Evolutionary conservation across 306 rosid species (phyloP).

Genomic region (Cercis canadensis): DNA sequence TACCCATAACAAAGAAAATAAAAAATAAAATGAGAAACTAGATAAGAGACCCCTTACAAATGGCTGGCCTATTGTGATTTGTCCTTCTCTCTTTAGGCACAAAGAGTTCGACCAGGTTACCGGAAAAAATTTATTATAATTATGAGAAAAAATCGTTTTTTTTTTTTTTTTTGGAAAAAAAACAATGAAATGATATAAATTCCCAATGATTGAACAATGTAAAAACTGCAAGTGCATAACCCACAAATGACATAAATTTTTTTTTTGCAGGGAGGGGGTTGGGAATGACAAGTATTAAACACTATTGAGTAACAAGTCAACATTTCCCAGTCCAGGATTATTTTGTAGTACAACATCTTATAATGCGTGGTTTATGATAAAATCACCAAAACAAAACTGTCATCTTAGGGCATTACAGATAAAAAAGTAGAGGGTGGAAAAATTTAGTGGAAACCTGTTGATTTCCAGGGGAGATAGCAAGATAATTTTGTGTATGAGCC

Average conservation of each 20-base stretch:
- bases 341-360: slow-evolving; percentile 11
- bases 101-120: no score
- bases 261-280: background rate
- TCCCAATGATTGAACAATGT: slow-evolving; percentile 16
- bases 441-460: slow-evolving; percentile 64
- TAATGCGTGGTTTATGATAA: slow-evolving; percentile 26
- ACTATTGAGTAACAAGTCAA: slow-evolving; percentile 11
- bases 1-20: slow-evolving; percentile 6
- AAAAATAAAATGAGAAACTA: slow-evolving; percentile 14
- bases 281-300: slow-evolving; percentile 1
- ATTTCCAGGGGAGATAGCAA: slow-evolving; percentile 88
- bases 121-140: no score
- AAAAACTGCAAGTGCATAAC: slow-evolving; percentile 17
- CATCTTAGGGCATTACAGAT: slow-evolving; percentile 9
- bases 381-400: slow-evolving; percentile 20
- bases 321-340: slow-evolving; percentile 8
- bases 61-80: no score
- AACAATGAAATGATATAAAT: background rate
- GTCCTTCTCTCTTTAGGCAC: background rate
- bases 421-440: slow-evolving; percentile 16
- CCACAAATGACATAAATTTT: slow-evolving; percentile 9
- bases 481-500: slow-evolving; percentile 89
- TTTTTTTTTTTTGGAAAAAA: no score
- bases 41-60: background rate
- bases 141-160: no score